phyloP scores from a whole-genome alignment of 1,284 basidiomycete species.

The Boletus calvinii region DNA sequence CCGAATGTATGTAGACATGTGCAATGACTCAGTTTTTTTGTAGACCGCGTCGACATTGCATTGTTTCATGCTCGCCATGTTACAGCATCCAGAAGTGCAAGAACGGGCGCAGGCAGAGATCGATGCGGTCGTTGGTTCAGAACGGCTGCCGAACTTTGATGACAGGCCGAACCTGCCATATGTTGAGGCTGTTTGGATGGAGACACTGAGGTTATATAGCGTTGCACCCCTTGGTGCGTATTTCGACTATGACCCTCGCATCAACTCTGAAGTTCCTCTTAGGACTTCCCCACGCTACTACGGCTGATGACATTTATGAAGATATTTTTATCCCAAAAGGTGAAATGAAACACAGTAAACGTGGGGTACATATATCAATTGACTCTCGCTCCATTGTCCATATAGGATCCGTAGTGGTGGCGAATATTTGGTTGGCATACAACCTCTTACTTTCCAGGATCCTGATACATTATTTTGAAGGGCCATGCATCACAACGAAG shows the following conservation, averaged over 20 bases:
- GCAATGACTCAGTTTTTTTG: neutral
- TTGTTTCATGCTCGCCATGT: constrained; percentile 51
- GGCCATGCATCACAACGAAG: constrained; percentile 43
- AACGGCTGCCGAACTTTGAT: constrained; percentile 40
- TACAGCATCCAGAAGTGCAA: constrained; percentile 46
- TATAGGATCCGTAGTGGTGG: constrained; percentile 37
- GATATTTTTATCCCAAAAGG: constrained; percentile 46
- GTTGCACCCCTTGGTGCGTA: constrained; percentile 33
- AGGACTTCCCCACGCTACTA: constrained; percentile 46
- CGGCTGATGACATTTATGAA: constrained; percentile 42
- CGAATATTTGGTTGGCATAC: constrained; percentile 44
- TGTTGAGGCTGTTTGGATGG: constrained; percentile 47
- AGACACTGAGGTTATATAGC: constrained; percentile 49
- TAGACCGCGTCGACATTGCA: constrained; percentile 46
- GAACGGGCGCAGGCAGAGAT: constrained; percentile 44
- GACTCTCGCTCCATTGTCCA: neutral
- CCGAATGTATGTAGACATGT: neutral
- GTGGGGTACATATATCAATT: neutral
- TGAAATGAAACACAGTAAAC: neutral
- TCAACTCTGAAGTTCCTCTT: neutral
- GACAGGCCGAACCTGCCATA: constrained; percentile 44
- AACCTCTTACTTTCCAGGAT: neutral
- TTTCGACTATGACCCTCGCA: neutral
- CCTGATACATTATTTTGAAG: constrained; percentile 23
- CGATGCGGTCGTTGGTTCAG: constrained; percentile 38